phyloP scores from a whole-genome alignment of 1,284 basidiomycete genomes.

The Leccinum pallidistipes region DNA sequence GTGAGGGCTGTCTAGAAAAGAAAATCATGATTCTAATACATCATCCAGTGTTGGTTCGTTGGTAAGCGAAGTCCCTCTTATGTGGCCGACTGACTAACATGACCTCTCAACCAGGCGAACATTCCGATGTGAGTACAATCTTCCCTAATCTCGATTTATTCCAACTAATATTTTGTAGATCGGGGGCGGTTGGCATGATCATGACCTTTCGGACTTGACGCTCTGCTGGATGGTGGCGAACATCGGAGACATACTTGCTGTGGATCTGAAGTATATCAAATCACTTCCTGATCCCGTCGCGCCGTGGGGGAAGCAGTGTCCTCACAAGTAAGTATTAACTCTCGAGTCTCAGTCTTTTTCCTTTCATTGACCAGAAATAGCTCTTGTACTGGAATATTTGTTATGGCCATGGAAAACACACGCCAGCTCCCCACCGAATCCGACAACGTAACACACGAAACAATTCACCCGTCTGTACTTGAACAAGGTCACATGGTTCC shows the following conservation, averaged over 20 bases:
- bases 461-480: constrained; percentile 59
- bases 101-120: constrained; percentile 43
- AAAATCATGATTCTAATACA: constrained; percentile 3
- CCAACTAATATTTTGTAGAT: constrained; percentile 42
- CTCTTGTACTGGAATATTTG: constrained; percentile 54
- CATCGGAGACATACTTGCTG: constrained; percentile 51
- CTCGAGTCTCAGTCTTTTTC: not conserved
- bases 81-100: not conserved
- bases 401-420: constrained; percentile 42
- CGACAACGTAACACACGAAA: constrained; percentile 55
- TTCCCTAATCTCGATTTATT: not conserved
- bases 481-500: constrained; percentile 42
- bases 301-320: constrained; percentile 58
- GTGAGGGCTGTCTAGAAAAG: constrained; percentile 33
- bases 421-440: constrained; percentile 49
- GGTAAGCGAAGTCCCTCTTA: constrained; percentile 39
- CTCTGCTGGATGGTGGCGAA: constrained; percentile 69
- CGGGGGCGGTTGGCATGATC: constrained; percentile 65
- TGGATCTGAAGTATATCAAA: constrained; percentile 55
- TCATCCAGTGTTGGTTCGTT: constrained; percentile 62
- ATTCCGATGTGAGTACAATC: constrained; percentile 53
- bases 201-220: constrained; percentile 66
- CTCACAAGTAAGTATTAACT: constrained; percentile 55
- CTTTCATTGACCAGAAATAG: constrained; percentile 34
- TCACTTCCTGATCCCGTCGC: constrained; percentile 51